Evolutionary conservation across 148 eudicot species (phyloP), one percentile per base, ranked within the genome.

Genomic region (Vaccinium darrowii): DNA sequence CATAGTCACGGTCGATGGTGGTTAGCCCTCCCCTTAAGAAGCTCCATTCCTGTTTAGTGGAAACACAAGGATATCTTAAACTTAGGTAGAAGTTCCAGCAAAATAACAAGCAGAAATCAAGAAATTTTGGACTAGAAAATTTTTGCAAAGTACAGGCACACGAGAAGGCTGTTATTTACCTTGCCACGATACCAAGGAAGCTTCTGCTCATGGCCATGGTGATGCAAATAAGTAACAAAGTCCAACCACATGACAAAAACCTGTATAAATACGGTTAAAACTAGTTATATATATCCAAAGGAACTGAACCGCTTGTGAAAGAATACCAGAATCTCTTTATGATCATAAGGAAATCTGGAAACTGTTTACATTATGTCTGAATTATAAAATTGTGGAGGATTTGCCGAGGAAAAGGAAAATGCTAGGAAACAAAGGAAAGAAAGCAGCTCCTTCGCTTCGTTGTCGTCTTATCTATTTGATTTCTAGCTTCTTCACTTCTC

Each of bases 161-260:
- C 27, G 27, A 52, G 53, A 49, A 23, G 67, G 18, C 50, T 49
- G 47, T 16, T 3, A 81, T 43, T 79, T 79, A 91, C 93, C 93
- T 91, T 86, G 53, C 93, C 92, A 6, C 93, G 93, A 83, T 91
- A 91, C 93, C 93, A 90, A 51, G 93, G 93, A 74, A 91, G 90
- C 88, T 91, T 90, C 63, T 90, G 78, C 25, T 91, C 92, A 51
- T 91, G 81, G 57, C 92, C 93, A 74, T 90, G 91, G 73, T 91
- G 93, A 84, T 91, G 92, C 85, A 91, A 71, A 83, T 91, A 91
- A 7, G 93, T 91, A 23, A 91, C 93, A 1, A 74, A 67, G 81
- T 90, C 91, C 81, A 91, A 52, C 93, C 92, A 91, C 86, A 86
- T 71, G 2, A 91, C 91, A 63, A 90, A 91, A 81, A 91, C 82